phyloP scores from a whole-genome alignment of 441 rosid species.

The Aquilaria agallochum region DNA sequence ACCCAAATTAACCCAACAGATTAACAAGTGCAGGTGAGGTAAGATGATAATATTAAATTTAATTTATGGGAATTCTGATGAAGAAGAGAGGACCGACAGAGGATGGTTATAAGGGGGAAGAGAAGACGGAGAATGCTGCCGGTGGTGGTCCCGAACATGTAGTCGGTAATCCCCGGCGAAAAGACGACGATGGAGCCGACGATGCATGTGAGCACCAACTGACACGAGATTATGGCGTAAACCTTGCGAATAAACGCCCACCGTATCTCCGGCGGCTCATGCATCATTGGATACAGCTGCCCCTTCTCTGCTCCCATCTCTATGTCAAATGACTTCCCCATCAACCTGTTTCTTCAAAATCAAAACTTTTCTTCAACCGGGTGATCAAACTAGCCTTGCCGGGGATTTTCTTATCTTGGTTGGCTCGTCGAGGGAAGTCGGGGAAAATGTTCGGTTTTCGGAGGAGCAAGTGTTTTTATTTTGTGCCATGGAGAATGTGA shows the following conservation, averaged over 20 bases:
- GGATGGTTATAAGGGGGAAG: constrained; percentile 20
- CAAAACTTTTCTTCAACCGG: not conserved
- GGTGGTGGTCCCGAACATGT: constrained; percentile 22
- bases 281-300: constrained; percentile 27
- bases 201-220: constrained; percentile 31
- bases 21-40: too few relatives aligned
- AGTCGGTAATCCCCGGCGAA: constrained; percentile 21
- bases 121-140: constrained; percentile 20
- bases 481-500: too few relatives aligned
- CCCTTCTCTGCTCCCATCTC: constrained; percentile 8
- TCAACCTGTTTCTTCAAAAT: constrained; percentile 16
- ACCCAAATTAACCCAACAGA: not conserved
- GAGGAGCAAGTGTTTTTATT: not conserved
- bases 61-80: not conserved
- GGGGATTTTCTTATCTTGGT: not conserved
- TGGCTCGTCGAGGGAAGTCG: not conserved
- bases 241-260: constrained; percentile 59
- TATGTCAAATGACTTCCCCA: constrained; percentile 16
- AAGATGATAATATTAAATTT: too few relatives aligned
- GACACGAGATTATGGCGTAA: constrained; percentile 30
- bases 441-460: not conserved
- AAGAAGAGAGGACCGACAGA: not conserved
- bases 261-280: constrained; percentile 33
- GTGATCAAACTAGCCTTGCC: not conserved
- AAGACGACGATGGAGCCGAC: constrained; percentile 31